Percentiles rank a stretch among this genome's conserved stretches.
These are phyloP conservation scores for Cyclanthera cordifolia DNA, from an alignment of 306 rosid species.

Conservation along the genomic window DNA sequence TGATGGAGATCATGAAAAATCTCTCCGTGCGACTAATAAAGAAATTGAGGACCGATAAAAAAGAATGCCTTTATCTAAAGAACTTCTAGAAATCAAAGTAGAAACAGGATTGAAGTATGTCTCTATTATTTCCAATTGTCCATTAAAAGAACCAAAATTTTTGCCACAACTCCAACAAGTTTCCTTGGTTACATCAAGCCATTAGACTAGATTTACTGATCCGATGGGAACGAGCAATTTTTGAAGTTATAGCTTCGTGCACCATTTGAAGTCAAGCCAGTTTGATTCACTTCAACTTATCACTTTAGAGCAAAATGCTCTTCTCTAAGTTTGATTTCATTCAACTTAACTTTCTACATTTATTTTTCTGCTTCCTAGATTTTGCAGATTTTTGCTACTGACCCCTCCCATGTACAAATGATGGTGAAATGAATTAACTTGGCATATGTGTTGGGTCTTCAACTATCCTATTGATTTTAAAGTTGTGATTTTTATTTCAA, in stretches of 20 bases:
- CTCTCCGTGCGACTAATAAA: neutral
- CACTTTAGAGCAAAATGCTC: neutral
- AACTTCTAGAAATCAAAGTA: neutral
- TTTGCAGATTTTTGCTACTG: neutral
- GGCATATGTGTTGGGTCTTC: neutral
- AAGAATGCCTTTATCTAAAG: neutral
- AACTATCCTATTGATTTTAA: neutral
- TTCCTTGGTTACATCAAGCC: neutral
- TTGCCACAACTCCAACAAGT: neutral
- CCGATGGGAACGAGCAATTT: neutral
- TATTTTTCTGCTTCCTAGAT: conserved; percentile 1
- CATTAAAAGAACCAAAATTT: neutral
- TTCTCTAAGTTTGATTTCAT: neutral
- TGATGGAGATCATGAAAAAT: neutral
- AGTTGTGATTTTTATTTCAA: neutral
- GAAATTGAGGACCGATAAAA: neutral
- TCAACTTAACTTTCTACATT: neutral
- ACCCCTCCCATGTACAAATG: neutral
- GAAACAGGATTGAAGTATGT: neutral
- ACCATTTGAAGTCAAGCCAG: neutral
- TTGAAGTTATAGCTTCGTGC: neutral
- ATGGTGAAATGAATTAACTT: neutral
- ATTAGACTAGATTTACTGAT: neutral
- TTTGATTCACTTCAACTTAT: neutral
- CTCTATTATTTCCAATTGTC: neutral